These are phyloP conservation scores for Coniella lustricola DNA, from an alignment of 2,329 filamentous ascomycete species.

Conservation along the genomic window DNA sequence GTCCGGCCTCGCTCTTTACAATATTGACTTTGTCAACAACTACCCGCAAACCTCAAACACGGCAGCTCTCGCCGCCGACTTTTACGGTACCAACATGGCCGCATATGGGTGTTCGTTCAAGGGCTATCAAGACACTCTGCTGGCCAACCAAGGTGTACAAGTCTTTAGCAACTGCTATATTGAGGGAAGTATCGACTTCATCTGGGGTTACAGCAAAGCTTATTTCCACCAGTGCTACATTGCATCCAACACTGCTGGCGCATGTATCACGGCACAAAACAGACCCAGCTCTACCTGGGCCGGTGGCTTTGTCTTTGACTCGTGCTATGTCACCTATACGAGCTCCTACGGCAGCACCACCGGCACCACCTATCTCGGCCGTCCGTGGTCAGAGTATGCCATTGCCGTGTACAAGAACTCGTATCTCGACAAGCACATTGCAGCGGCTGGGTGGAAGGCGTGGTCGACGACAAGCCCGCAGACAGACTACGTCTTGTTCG, in stretches of 20 bases:
- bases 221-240: constrained; percentile 32
- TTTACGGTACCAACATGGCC: constrained; percentile 28
- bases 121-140: constrained; percentile 26
- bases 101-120: constrained; percentile 25
- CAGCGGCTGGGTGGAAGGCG: constrained; percentile 24
- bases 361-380: constrained; percentile 20
- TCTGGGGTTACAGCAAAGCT: constrained; percentile 27
- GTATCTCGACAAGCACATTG: constrained; percentile 28
- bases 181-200: constrained; percentile 27
- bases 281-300: constrained; percentile 22
- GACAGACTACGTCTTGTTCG: constrained; percentile 28
- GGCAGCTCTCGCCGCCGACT: constrained; percentile 25
- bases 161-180: constrained; percentile 28
- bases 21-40: constrained; percentile 36
- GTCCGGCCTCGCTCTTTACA: constrained; percentile 38
- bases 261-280: constrained; percentile 28
- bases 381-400: constrained; percentile 23
- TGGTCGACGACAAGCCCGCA: constrained; percentile 28
- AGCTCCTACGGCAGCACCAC: constrained; percentile 15
- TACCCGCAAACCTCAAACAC: constrained; percentile 20
- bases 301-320: constrained; percentile 28
- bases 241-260: constrained; percentile 27
- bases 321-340: constrained; percentile 21
- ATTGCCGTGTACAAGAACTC: constrained; percentile 29
- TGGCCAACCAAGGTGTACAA: constrained; percentile 25